Evolutionary conservation across 1,284 basidiomycete species (phyloP), one percentile per base, ranked within the genome.

Genomic region (Sutorius eximius): DNA sequence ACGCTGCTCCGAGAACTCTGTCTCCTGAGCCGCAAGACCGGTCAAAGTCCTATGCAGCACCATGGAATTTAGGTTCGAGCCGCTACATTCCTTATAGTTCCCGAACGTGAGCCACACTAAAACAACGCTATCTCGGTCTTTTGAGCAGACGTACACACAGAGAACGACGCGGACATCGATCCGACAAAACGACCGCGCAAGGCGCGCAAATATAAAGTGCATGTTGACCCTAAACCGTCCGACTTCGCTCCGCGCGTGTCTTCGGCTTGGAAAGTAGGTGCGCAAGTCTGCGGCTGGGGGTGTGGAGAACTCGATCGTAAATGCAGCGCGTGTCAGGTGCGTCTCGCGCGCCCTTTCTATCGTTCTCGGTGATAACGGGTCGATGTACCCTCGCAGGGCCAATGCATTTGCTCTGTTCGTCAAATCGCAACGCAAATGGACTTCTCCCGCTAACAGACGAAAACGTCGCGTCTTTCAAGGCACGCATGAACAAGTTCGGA

Each of bases 361-460:
- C 38, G 5, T 32, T 37, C 27, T 32, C 11, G 44, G 22, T 44
- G 20, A 3, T 30, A 20, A 41, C 37, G 27, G 3, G 13, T 24
- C 11, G 24, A 32, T 13, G 33, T n/a, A 22, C 27, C 44, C 5
- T 54, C 48, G 4, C 56, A 90, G 92, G 1, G 91, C 89, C 5
- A 91, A 87, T 56, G 84, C 91, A 2, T 88, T 95, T 61, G 91
- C 89, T 0, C 76, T 94, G 20, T 95, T 95, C 63, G 73, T 93
- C 38, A 94, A 93, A 71, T 88, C 86, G 0, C 91, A 94, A 61
- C 77, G 89, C 38, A 87, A 87, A 70, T 94, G 92, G 91, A 76
- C 72, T 22, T 86, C 86, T 3, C 82, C 85, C 82, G 2, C 75
- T 90, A 2, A 77, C 77, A 10, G 66, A 77, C 5, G 70, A 75